Evolutionary conservation across 371 early-diverging fungal genomes (phyloP).

Genomic region (Cokeromyces recurvatus): DNA sequence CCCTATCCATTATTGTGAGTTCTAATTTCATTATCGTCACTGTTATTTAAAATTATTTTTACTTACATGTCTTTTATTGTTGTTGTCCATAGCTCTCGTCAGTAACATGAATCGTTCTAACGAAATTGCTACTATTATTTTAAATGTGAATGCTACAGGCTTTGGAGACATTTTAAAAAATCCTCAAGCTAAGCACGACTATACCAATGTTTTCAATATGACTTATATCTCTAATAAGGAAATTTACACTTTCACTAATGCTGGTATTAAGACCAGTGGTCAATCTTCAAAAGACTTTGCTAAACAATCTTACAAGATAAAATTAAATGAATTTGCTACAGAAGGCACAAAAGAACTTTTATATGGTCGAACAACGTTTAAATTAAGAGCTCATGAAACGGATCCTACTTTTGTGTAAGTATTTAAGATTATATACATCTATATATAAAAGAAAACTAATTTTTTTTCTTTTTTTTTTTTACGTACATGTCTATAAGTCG

Average conservation of each 20-base stretch:
- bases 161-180: slow-evolving; percentile 22
- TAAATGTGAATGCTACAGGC: slow-evolving; percentile 32
- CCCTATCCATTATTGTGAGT: slow-evolving; percentile 34
- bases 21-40: not conserved
- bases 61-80: not conserved
- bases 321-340: slow-evolving; percentile 33
- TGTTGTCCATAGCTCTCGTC: slow-evolving; percentile 22
- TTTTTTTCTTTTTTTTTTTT: not conserved
- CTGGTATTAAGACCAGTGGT: slow-evolving; percentile 42
- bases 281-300: slow-evolving; percentile 49
- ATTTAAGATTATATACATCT: too few species aligned
- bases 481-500: slow-evolving; percentile 26
- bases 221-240: slow-evolving; percentile 47
- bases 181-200: slow-evolving; percentile 26
- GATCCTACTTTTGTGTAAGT: slow-evolving; percentile 48
- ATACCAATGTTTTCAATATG: slow-evolving; percentile 25
- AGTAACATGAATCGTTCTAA: slow-evolving; percentile 33
- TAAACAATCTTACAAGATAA: slow-evolving; percentile 49
- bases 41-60: not conserved
- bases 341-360: slow-evolving; percentile 16
- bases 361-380: slow-evolving; percentile 44
- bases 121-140: slow-evolving; percentile 42
- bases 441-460: not conserved
- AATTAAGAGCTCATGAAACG: slow-evolving; percentile 49
- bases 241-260: slow-evolving; percentile 34